Conservation (phyloP, 768 basidiomycete genomes). For the Galerina sulciceps region DNA sequence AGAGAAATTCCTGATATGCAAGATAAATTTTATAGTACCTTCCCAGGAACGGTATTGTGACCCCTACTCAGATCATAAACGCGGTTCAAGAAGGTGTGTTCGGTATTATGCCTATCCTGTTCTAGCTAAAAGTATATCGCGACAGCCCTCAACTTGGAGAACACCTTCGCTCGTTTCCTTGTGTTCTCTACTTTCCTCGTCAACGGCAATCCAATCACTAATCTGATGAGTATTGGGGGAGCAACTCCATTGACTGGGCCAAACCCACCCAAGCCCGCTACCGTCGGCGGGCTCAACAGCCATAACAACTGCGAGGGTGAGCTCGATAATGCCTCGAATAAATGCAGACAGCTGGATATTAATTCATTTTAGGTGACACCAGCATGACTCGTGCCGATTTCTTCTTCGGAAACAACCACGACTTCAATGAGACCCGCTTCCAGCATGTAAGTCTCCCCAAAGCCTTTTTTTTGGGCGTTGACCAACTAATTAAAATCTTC, state of each 20-base stretch:
- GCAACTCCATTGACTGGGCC: constrained; percentile 24
- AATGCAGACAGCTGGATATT: neutral
- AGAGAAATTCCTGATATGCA: too few relatives aligned
- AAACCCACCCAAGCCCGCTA: constrained; percentile 24
- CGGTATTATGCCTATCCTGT: too few relatives aligned
- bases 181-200: constrained; percentile 18
- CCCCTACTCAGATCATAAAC: constrained; percentile 15
- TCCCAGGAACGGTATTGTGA: constrained; percentile 15
- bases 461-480: neutral
- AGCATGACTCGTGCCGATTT: constrained; percentile 14
- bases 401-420: constrained; percentile 28
- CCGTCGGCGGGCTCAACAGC: constrained; percentile 25
- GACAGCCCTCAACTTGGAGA: neutral
- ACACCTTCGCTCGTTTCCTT: neutral
- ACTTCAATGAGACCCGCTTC: constrained; percentile 26
- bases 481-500: neutral
- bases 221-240: constrained; percentile 25
- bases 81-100: constrained; percentile 20
- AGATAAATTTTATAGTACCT: too few relatives aligned
- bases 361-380: neutral
- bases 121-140: too few relatives aligned
- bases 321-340: neutral
- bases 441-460: constrained; percentile 15
- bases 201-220: constrained; percentile 26
- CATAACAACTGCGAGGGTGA: constrained; percentile 27